Conservation (phyloP, 176 grass and related monocot species). For the Eremochloa ophiuroides region DNA sequence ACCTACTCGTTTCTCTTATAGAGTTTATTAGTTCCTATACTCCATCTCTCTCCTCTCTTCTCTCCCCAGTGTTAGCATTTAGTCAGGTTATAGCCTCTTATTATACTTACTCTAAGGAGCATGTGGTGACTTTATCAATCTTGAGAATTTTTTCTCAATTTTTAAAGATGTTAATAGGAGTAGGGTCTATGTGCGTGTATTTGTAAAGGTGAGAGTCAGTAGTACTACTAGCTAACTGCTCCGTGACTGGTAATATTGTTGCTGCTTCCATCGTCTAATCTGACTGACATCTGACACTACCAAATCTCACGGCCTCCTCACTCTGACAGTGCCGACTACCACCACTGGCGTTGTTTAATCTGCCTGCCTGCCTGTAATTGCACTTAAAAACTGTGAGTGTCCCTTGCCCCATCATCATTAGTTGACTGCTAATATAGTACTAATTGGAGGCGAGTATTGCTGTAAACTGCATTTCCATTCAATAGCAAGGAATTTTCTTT, state of each 20-base stretch:
- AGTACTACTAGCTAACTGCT: neutral
- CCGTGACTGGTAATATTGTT: neutral
- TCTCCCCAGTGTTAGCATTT: no score
- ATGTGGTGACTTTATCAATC: no score
- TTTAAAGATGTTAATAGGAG: no score
- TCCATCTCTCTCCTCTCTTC: no score
- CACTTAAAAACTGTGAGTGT: neutral
- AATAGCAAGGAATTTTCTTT: neutral
- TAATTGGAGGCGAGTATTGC: neutral
- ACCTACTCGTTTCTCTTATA: no score
- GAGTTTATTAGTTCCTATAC: no score
- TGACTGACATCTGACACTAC: neutral
- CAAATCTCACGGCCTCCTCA: constrained; percentile 9
- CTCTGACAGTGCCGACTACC: constrained; percentile 46
- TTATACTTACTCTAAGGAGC: no score
- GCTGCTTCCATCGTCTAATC: neutral
- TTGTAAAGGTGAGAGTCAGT: no score
- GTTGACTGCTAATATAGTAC: constrained; percentile 17
- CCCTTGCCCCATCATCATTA: neutral
- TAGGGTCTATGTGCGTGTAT: no score
- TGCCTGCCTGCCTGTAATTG: constrained; percentile 13
- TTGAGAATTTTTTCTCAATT: no score
- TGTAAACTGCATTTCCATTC: neutral
- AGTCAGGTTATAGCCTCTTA: no score
- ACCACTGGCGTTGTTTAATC: constrained; percentile 16